A percentile compares a stretch with the other conserved stretches of the same genome.
Evolutionary conservation across 163 green algal species (phyloP).

Genomic region (Chlamydomonas reinhardtii): DNA sequence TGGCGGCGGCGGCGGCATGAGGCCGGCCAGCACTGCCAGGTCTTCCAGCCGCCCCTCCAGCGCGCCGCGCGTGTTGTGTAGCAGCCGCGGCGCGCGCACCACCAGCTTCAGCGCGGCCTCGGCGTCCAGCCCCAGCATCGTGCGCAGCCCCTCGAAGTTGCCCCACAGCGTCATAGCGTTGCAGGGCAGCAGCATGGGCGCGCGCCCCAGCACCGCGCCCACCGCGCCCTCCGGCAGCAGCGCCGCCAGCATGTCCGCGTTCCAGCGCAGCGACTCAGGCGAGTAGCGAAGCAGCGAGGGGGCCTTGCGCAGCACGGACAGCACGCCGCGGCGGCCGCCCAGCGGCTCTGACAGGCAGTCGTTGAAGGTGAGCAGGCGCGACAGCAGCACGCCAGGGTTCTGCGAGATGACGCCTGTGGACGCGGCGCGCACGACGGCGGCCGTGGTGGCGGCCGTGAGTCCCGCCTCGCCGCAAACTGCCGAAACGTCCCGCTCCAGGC

Average conservation of each 20-base stretch:
- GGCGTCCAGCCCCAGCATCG: constrained; percentile 18
- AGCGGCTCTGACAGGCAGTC: constrained; percentile 1
- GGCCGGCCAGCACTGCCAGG: neutral
- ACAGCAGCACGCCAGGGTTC: constrained; percentile 44
- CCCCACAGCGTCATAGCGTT: constrained; percentile 41
- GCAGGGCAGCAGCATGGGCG: constrained; percentile 31
- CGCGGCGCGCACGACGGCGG: neutral
- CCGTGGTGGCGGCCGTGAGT: neutral
- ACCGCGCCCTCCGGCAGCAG: constrained; percentile 8
- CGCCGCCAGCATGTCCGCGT: constrained; percentile 20
- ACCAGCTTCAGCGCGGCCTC: neutral
- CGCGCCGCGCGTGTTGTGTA: constrained; percentile 32
- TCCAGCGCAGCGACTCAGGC: constrained; percentile 22
- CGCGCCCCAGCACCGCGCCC: neutral
- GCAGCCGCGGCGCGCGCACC: constrained; percentile 20
- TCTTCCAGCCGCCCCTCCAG: constrained; percentile 16
- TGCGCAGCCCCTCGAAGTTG: constrained; percentile 25
- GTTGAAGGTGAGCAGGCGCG: constrained; percentile 32
- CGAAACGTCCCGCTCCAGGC: constrained; percentile 5
- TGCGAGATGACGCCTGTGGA: constrained; percentile 1
- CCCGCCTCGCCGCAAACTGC: constrained; percentile 39
- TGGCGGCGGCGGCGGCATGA: too few species aligned
- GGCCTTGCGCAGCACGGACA: constrained; percentile 30
- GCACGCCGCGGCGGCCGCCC: constrained; percentile 25
- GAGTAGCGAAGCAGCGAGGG: constrained; percentile 35